phyloP scores from a whole-genome alignment of 2,329 filamentous ascomycete species.

The Knufia petricola region DNA sequence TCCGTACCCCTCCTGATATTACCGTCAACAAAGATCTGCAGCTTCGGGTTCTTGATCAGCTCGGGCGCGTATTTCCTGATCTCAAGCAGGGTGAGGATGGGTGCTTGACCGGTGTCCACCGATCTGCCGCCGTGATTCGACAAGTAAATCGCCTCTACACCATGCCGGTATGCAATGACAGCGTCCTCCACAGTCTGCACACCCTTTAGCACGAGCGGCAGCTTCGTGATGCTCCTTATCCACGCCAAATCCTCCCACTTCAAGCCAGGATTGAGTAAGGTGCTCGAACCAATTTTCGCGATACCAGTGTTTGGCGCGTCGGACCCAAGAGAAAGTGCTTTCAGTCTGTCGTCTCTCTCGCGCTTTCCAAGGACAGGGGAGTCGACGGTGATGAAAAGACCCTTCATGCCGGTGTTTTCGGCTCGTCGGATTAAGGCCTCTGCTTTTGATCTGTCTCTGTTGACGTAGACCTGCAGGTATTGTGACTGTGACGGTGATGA shows the following conservation, averaged over 20 bases:
- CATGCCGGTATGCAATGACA: conserved; percentile 38
- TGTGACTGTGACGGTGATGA: conserved; percentile 4
- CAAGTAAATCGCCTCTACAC: conserved; percentile 45
- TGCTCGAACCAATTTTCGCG: conserved; percentile 16
- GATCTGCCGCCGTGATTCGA: conserved; percentile 52
- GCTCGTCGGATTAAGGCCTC: conserved; percentile 41
- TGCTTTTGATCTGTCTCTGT: conserved; percentile 45
- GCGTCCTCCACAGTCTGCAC: conserved; percentile 49
- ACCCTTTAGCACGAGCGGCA: conserved; percentile 49
- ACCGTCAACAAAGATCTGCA: conserved; percentile 47
- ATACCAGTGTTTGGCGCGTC: conserved; percentile 13
- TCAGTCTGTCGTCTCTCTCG: conserved; percentile 47
- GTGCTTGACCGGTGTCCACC: conserved; percentile 35
- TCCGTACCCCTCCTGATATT: conserved; percentile 45
- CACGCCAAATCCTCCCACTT: conserved; percentile 46
- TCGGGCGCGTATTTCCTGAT: conserved; percentile 43
- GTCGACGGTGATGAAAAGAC: conserved; percentile 46
- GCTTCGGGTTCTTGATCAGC: conserved; percentile 17
- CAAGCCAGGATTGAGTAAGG: conserved; percentile 44
- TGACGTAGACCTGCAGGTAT: conserved; percentile 51
- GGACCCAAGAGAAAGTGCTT: conserved; percentile 33
- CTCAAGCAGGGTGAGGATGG: conserved; percentile 52
- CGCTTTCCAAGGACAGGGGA: conserved; percentile 46
- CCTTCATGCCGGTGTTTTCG: conserved; percentile 37
- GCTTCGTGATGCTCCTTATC: conserved; percentile 39